These are phyloP conservation scores for Solanum hybrid DNA, from an alignment of 305 asterid genomes.

Conservation along the genomic window DNA sequence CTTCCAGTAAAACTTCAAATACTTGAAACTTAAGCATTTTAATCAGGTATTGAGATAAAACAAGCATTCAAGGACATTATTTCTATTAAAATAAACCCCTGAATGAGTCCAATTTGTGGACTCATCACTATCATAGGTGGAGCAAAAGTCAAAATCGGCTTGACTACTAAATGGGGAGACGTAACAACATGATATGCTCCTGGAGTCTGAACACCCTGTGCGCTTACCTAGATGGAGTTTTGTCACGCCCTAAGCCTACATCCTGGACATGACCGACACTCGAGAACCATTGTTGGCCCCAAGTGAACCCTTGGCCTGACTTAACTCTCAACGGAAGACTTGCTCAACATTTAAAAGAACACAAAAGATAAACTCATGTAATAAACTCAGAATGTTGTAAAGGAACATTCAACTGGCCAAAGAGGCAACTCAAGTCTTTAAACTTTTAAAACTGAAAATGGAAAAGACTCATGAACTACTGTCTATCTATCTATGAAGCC, in stretches of 20 bases:
- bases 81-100: no score
- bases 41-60: no score
- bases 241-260: not conserved
- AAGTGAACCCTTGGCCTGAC: not conserved
- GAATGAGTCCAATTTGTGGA: no score
- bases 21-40: no score
- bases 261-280: not conserved
- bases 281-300: not conserved
- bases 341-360: not conserved
- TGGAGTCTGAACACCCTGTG: not conserved
- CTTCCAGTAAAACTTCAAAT: no score
- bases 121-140: not conserved
- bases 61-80: no score
- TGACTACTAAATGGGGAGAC: not conserved
- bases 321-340: no score
- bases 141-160: not conserved
- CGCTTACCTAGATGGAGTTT: not conserved
- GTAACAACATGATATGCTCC: not conserved
- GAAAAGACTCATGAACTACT: not conserved
- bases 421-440: not conserved
- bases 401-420: not conserved
- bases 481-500: not conserved
- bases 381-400: not conserved
- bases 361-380: not conserved
- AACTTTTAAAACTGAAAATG: no score